Conservation (phyloP, 2,329 filamentous ascomycete species). For the Sarocladiaceae sp. region DNA sequence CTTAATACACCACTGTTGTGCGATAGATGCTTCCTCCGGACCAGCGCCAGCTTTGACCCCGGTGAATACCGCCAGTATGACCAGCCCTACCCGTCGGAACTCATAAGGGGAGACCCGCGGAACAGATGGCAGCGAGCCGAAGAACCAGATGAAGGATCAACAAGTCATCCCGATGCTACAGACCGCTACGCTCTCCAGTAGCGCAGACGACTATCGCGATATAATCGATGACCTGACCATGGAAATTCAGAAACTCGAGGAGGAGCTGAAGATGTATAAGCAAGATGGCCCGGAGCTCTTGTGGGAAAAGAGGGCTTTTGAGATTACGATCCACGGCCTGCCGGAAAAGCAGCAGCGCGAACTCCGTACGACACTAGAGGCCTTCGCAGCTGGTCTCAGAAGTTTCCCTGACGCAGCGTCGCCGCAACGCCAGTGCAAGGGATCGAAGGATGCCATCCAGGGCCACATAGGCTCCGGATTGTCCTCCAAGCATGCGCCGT, state of each 20-base stretch:
- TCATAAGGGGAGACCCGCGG: too few relatives aligned
- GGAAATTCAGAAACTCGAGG: slow-evolving; percentile 73
- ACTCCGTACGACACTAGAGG: slow-evolving; percentile 64
- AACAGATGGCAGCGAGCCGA: too few relatives aligned
- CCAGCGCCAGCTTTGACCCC: too few relatives aligned
- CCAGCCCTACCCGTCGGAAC: too few relatives aligned
- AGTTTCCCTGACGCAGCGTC: slow-evolving; percentile 36
- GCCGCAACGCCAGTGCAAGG: slow-evolving; percentile 33
- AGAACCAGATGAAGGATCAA: too few relatives aligned
- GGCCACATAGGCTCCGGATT: too few relatives aligned
- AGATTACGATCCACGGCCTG: slow-evolving; percentile 72
- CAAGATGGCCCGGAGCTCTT: slow-evolving; percentile 59
- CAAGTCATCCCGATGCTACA: too few relatives aligned
- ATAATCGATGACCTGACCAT: slow-evolving; percentile 85
- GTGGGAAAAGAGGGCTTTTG: slow-evolving; percentile 71
- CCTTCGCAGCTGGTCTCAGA: slow-evolving; percentile 61
- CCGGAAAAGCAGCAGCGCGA: slow-evolving; percentile 68
- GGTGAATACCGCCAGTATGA: too few relatives aligned
- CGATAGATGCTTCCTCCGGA: too few relatives aligned
- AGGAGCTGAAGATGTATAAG: slow-evolving; percentile 65
- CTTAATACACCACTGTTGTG: too few relatives aligned
- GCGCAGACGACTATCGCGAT: slow-evolving; percentile 68
- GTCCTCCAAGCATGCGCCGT: too few relatives aligned
- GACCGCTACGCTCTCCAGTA: too few relatives aligned
- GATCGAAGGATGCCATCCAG: slow-evolving; percentile 31